These are phyloP conservation scores for Sapria himalayana DNA, from an alignment of 345 rosid species.

Conservation along the genomic window DNA sequence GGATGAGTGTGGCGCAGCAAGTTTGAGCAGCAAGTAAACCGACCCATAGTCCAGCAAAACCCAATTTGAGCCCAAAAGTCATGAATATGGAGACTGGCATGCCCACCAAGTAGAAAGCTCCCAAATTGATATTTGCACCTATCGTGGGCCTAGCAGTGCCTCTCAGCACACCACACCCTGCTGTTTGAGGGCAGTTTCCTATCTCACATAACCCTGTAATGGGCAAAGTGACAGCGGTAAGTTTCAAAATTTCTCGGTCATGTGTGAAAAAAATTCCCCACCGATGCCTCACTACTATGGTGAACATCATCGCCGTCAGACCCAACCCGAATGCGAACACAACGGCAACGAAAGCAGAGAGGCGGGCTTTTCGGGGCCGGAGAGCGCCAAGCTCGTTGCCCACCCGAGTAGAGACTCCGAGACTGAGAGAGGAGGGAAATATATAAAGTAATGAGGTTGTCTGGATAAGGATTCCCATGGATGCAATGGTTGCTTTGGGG, in stretches of 20 bases:
- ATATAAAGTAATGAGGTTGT: conserved; percentile 77
- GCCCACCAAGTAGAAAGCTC: conserved; percentile 79
- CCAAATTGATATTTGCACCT: conserved; percentile 87
- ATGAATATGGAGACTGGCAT: conserved; percentile 64
- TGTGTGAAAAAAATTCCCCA: conserved; percentile 75
- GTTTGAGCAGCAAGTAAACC: conserved; percentile 93
- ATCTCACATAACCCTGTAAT: conserved; percentile 84
- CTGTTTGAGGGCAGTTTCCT: conserved; percentile 91
- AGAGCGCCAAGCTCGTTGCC: conserved; percentile 88
- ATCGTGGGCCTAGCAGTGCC: conserved; percentile 75
- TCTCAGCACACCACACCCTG: conserved; percentile 78
- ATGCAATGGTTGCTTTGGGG: conserved; percentile 79
- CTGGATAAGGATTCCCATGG: conserved; percentile 92
- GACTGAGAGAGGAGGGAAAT: conserved; percentile 77
- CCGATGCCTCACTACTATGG: conserved; percentile 44
- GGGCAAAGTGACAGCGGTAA: conserved; percentile 67
- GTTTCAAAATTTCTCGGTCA: conserved; percentile 47
- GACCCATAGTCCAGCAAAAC: conserved; percentile 72
- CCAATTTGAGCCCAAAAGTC: conserved; percentile 49
- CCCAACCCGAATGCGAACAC: conserved; percentile 38
- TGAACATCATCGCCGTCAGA: conserved; percentile 47
- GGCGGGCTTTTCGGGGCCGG: conserved; percentile 58
- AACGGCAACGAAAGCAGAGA: conserved; percentile 56
- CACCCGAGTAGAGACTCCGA: conserved; percentile 77
- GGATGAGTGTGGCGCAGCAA: conserved; percentile 65